phyloP scores from a whole-genome alignment of 257 asterid genomes.

The Capsicum chinense region DNA sequence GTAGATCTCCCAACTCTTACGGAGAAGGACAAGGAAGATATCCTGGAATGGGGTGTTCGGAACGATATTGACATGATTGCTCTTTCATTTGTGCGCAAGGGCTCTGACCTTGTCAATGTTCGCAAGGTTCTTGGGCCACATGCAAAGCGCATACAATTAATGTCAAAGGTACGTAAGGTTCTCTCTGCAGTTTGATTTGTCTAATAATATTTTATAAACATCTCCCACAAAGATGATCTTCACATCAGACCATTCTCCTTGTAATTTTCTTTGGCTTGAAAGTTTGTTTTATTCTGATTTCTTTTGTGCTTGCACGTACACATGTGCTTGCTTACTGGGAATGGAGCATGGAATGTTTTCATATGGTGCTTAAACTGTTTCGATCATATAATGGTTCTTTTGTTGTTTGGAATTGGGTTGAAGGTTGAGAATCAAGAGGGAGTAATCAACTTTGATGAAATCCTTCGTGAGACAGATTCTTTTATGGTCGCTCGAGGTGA shows the following conservation, averaged over 20 bases:
- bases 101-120: conserved; percentile 82
- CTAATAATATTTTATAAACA: not conserved
- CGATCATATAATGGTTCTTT: conserved; percentile 18
- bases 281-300: not conserved
- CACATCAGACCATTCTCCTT: not conserved
- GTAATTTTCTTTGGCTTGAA: not conserved
- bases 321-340: not conserved
- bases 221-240: not conserved
- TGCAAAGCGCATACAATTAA: conserved; percentile 66
- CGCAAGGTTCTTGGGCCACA: conserved; percentile 74
- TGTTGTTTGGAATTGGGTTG: conserved; percentile 22
- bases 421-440: conserved; percentile 95
- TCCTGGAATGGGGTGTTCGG: conserved; percentile 81
- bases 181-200: not conserved
- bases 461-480: conserved; percentile 79
- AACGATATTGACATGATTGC: conserved; percentile 83
- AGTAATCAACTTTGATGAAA: conserved; percentile 78
- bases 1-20: conserved; percentile 89
- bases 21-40: conserved; percentile 82
- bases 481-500: conserved; percentile 96
- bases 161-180: conserved; percentile 64
- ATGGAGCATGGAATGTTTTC: not conserved
- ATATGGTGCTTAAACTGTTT: not conserved
- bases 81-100: conserved; percentile 82
- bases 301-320: not conserved